phyloP scores from a whole-genome alignment of 1,284 basidiomycete species.

The Puccinia coronata region DNA sequence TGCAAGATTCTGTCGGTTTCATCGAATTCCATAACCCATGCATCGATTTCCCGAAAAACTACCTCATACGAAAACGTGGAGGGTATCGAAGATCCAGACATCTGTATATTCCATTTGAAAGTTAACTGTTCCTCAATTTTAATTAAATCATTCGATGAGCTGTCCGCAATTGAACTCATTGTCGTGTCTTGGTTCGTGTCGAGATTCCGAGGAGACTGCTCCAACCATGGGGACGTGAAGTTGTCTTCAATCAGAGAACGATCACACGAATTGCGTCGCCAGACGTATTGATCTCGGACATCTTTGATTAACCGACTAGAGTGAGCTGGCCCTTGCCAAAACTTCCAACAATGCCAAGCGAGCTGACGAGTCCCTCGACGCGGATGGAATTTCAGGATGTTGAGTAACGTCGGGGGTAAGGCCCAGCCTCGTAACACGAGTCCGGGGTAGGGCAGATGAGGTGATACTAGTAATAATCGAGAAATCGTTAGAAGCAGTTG shows the following conservation, averaged over 20 bases:
- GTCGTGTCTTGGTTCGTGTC: not conserved
- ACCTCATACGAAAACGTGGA: conserved; percentile 30
- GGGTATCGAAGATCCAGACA: not conserved
- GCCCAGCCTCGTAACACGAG: conserved; percentile 41
- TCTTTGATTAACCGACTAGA: conserved; percentile 22
- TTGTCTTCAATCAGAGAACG: conserved; percentile 14
- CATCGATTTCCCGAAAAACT: conserved; percentile 37
- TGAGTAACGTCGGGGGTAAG: conserved; percentile 12
- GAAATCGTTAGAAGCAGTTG: conserved; percentile 20
- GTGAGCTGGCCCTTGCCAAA: conserved; percentile 39
- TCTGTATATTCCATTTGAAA: conserved; percentile 31
- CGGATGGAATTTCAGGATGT: conserved; percentile 42
- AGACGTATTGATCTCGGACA: conserved; percentile 38
- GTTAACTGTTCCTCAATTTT: conserved; percentile 39
- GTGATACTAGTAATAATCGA: conserved; percentile 35
- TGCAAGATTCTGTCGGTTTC: conserved; percentile 25
- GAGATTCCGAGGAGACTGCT: not conserved
- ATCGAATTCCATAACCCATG: conserved; percentile 42
- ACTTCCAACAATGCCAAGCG: conserved; percentile 48
- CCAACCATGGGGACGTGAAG: conserved; percentile 29
- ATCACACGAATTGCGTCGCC: not conserved
- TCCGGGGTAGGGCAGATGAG: conserved; percentile 49
- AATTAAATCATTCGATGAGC: conserved; percentile 36
- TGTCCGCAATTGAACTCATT: conserved; percentile 11
- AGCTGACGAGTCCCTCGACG: conserved; percentile 38